Base-by-base conservation (phyloP, 495 filamentous ascomycete species). In the Haplographium delicatum region DNA sequence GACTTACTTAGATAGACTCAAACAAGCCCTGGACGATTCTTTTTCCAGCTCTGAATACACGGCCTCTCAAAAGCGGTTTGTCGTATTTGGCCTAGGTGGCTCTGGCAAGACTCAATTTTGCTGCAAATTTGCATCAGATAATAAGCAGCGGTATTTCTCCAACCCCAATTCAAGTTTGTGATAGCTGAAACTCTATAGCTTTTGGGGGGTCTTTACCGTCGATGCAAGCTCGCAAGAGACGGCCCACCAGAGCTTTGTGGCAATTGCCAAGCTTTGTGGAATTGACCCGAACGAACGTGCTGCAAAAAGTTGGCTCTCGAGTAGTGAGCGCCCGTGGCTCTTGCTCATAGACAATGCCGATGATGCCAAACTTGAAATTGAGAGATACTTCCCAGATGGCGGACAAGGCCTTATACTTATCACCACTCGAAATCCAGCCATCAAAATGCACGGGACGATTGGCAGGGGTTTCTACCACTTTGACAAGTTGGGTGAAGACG, bases 331-430 rank as follows among this genome's bases (percentile, higher is more conserved):
- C 3, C 55, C 59, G 4, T 68, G 63, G 66, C 55, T 68, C 7
- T 47, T 68, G 6, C 62, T 50, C 25, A 57, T 69, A 33, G 66
- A 69, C 47, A 69, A 71, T 25, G 69, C 62, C 1, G 70, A 73
- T 43, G 66, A 69, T 39, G 28, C 47, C 10, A 39, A 55, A 9
- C 24, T 70, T 5, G 54, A 62, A 22, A 25, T 72, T 5, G 51
- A 56, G 9, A 39, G 56, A 24, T 68, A 58, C 51, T 64, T 74
- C 43, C 71, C 72, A 0, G 38, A 35, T 13, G 58, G 68, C 6
- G 50, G 39, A 2, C 38, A 50, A 26, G 72, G 71, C 19, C 33
- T 52, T 16, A 59, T 75, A 19, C 43, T 74, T 0, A 46, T 74
- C 18, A 74, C 72, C 5, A 70, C 66, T 26, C 59, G 70, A 18